A percentile compares a stretch with the other conserved stretches of the same genome.
Conservation (phyloP, 2,329 filamentous ascomycete species). For the Aspergillus proliferans region DNA sequence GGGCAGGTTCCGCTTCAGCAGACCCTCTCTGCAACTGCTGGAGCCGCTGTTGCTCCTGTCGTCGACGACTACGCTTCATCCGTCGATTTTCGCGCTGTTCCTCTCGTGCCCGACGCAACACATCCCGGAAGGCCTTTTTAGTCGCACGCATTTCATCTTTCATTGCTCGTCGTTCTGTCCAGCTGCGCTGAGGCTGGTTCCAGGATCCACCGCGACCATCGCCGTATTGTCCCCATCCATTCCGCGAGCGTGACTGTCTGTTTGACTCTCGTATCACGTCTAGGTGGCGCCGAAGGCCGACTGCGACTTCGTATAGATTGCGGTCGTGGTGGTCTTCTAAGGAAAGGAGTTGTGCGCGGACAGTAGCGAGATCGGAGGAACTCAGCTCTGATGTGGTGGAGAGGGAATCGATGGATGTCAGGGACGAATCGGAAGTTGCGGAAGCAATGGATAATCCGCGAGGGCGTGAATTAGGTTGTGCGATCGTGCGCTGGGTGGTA, state of each 20-base stretch:
- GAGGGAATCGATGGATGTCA: slow-evolving; percentile 33
- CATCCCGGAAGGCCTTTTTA: slow-evolving; percentile 31
- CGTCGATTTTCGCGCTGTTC: slow-evolving; percentile 27
- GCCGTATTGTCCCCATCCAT: slow-evolving; percentile 11
- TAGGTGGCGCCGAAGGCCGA: slow-evolving; percentile 31
- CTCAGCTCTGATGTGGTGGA: slow-evolving; percentile 33
- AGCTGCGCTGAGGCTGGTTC: slow-evolving; percentile 28
- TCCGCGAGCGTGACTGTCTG: slow-evolving; percentile 22
- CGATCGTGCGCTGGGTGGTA: background rate
- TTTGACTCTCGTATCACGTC: slow-evolving; percentile 28
- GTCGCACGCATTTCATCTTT: slow-evolving; percentile 34
- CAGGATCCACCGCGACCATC: slow-evolving; percentile 24
- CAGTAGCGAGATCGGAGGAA: slow-evolving; percentile 29
- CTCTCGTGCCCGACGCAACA: slow-evolving; percentile 29
- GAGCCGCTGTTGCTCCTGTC: slow-evolving; percentile 13
- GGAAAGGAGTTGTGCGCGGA: slow-evolving; percentile 30
- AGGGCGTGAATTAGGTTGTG: slow-evolving; percentile 8
- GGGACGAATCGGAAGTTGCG: slow-evolving; percentile 26
- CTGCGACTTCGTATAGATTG: slow-evolving; percentile 29
- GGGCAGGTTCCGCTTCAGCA: background rate
- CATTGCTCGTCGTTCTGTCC: slow-evolving; percentile 23
- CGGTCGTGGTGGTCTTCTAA: slow-evolving; percentile 31
- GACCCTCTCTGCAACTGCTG: slow-evolving; percentile 4
- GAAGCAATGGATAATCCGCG: slow-evolving; percentile 27
- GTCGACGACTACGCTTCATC: slow-evolving; percentile 16